Evolutionary conservation across 768 basidiomycete species (phyloP), one percentile per base, ranked within the genome.

Genomic region (Kwoniella shandongensis): DNA sequence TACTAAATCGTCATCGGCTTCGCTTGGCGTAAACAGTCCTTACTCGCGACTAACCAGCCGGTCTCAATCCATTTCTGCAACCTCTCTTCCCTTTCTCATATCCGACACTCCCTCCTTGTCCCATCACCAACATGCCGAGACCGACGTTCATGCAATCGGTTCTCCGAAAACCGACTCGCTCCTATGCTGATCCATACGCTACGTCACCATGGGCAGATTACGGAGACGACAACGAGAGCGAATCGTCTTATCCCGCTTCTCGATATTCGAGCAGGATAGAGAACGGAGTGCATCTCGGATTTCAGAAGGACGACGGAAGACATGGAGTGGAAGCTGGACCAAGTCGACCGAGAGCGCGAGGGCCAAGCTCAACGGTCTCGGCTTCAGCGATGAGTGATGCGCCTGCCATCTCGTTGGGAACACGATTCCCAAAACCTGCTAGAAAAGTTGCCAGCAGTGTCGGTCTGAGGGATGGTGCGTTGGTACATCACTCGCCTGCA

Each of bases 121-220:
- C 12, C 15, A 6, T 25, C 50, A 5, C 11, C 54, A 61, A 13
- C 55, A 73, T 73, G 71, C 71, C 71, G 11, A 68, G 66, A 63
- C 69, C 71, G 15, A 73, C 66, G 29, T 68, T 73, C 45, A 51
- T 73, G 22, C 71, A 73, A 44, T 20, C 63, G 8, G 71, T 70
- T 10, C 51, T 73, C 12, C 44, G 62, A 22, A 73, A 73, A 47
- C 71, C 71, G n/a, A 66, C 71, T 0, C 47, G 69, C 22, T 66
- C 63, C 23, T 73, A 73, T 53, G 71, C 71, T 17, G 59, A 64
- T 46, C 62, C 68, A 59, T 51, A 64, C 48, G 63, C 59, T 29
- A 44, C 63, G 11, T 63, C 67, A 8, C 70, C 67, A 46, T 72
- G 65, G 65, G 61, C 63, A 48, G 67, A 69, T 26, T 22, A 55